These are phyloP conservation scores for Kwoniella mangroviensis DNA, from an alignment of 768 basidiomycete genomes.

Conservation along the genomic window DNA sequence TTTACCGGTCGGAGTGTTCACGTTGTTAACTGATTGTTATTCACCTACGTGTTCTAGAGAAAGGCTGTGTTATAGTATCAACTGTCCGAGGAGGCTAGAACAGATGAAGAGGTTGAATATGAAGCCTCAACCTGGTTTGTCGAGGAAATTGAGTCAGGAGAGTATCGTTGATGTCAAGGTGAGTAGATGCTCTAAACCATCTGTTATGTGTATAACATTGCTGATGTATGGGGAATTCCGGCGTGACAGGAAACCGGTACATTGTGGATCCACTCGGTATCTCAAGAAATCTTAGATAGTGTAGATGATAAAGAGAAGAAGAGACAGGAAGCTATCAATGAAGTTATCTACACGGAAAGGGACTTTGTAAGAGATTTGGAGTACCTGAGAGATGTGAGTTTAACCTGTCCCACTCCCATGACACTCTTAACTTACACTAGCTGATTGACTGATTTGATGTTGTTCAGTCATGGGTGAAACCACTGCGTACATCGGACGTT, in stretches of 20 bases:
- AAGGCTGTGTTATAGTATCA: conserved; percentile 94
- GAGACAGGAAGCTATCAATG: conserved; percentile 97
- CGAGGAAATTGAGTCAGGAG: conserved; percentile 79
- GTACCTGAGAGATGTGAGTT: conserved; percentile 86
- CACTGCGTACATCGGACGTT: conserved; percentile 71
- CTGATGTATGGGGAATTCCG: neutral
- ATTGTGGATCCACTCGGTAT: conserved; percentile 95
- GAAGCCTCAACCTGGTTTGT: conserved; percentile 87
- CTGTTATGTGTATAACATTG: neutral
- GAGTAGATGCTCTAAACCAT: conserved; percentile 25
- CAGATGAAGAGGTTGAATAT: conserved; percentile 93
- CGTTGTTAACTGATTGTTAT: conserved; percentile 94
- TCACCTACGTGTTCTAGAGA: conserved; percentile 95
- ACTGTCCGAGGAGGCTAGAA: conserved; percentile 89
- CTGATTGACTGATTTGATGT: too few species aligned
- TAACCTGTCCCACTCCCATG: neutral
- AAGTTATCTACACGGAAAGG: conserved; percentile 89
- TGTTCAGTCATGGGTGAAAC: conserved; percentile 82
- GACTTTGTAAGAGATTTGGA: conserved; percentile 99
- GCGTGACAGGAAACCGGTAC: conserved; percentile 70
- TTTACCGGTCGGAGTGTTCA: conserved; percentile 92
- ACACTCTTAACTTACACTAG: too few species aligned
- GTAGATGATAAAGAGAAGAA: conserved; percentile 92
- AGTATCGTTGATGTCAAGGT: conserved; percentile 80
- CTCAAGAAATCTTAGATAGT: conserved; percentile 88